These are phyloP conservation scores for Syncephalastrum contaminatum DNA, from an alignment of 371 early-diverging fungal genomes.

Conservation along the genomic window DNA sequence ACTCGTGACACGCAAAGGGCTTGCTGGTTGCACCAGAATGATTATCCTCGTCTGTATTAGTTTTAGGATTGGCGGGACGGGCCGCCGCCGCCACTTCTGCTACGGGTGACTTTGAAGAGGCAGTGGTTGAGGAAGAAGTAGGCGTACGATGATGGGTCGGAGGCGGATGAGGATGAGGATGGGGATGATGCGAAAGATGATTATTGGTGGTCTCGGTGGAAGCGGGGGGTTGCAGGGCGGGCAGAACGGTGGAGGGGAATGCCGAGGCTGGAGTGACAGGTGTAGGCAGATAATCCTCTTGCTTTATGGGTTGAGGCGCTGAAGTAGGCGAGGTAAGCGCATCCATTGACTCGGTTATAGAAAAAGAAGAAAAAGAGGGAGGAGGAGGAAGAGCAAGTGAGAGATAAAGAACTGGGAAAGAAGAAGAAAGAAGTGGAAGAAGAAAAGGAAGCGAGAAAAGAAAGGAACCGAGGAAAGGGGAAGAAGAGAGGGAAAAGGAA, in stretches of 20 bases:
- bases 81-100: background rate
- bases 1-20: constrained; percentile 35
- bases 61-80: too few species aligned
- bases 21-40: constrained; percentile 12
- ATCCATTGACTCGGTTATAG: background rate
- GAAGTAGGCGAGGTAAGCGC: background rate
- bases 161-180: too few species aligned
- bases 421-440: background rate
- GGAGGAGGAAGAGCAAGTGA: background rate
- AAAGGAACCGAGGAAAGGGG: too few species aligned
- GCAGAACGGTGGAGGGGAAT: constrained; percentile 7
- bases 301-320: background rate
- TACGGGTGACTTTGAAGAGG: too few species aligned
- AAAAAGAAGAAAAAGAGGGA: background rate
- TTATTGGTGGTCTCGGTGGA: too few species aligned
- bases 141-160: too few species aligned
- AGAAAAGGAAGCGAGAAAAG: constrained; percentile 7
- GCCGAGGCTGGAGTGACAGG: constrained; percentile 22
- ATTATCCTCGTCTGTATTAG: too few species aligned
- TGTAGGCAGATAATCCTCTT: constrained; percentile 19
- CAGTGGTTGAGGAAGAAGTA: too few species aligned
- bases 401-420: constrained; percentile 1
- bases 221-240: background rate
- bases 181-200: too few species aligned
- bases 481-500: too few species aligned